Percentiles rank a stretch among this genome's conserved stretches.
Evolutionary conservation across 2,329 filamentous ascomycete species (phyloP).

Genomic region (Trichoderma atroviride): DNA sequence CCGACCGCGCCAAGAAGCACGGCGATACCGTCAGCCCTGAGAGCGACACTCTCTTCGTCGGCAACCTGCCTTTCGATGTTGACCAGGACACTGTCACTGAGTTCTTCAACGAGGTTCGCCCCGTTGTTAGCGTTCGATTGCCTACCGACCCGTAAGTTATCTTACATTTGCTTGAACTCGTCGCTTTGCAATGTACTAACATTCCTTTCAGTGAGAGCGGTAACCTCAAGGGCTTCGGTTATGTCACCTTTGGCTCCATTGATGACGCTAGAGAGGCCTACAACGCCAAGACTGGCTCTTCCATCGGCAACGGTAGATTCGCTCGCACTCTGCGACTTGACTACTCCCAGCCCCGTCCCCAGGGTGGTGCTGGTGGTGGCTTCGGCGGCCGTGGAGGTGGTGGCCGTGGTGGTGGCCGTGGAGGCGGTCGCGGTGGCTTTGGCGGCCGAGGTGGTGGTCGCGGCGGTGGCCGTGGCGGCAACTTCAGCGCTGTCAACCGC

Average conservation of each 20-base stretch:
- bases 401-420: conserved; percentile 53
- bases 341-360: conserved; percentile 70
- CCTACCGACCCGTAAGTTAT: conserved; percentile 74
- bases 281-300: conserved; percentile 67
- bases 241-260: conserved; percentile 79
- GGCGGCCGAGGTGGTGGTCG: conserved; percentile 52
- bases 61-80: conserved; percentile 84
- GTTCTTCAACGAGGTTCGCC: conserved; percentile 72
- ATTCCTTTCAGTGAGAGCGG: conserved; percentile 65
- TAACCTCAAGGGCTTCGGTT: conserved; percentile 88
- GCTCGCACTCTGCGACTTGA: conserved; percentile 81
- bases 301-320: conserved; percentile 64
- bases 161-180: neutral
- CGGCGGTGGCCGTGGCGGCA: conserved; percentile 53
- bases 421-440: conserved; percentile 56
- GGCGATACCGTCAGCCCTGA: conserved; percentile 80
- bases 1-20: conserved; percentile 67
- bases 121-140: conserved; percentile 78
- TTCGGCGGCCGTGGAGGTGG: conserved; percentile 48
- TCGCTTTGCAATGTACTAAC: conserved; percentile 19
- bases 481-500: conserved; percentile 55
- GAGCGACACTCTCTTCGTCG: conserved; percentile 86
- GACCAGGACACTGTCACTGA: conserved; percentile 74
- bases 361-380: conserved; percentile 52
- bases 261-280: conserved; percentile 82